Evolutionary conservation across 176 grass and related monocot genomes (phyloP).

Genomic region (Carex scoparia): DNA sequence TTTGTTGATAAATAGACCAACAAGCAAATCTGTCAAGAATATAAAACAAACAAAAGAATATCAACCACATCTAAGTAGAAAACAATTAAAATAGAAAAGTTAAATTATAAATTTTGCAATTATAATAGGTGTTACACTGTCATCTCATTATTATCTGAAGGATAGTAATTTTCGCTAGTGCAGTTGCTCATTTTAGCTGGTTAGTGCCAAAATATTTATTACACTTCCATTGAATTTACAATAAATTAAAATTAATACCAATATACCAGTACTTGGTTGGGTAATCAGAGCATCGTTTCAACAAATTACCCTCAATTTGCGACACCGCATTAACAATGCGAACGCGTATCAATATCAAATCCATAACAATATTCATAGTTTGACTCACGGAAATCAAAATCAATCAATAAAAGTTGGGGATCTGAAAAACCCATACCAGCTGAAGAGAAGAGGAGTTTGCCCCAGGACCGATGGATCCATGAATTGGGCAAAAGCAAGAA

Average conservation of each 20-base stretch:
- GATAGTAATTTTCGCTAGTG: background rate
- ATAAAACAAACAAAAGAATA: background rate
- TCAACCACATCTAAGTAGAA: conserved; percentile 3
- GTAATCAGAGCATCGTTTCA: background rate
- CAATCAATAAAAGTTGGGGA: background rate
- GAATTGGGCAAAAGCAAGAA: conserved; percentile 81
- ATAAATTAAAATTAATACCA: background rate
- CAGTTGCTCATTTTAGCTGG: background rate
- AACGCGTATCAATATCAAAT: background rate
- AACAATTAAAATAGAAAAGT: background rate
- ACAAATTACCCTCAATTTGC: background rate
- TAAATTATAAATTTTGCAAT: background rate
- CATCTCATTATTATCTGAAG: background rate
- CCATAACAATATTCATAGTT: background rate
- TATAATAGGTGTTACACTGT: background rate
- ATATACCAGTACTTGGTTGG: background rate
- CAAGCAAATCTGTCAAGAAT: conserved; percentile 68
- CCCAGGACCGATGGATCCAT: conserved; percentile 57
- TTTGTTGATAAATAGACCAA: conserved; percentile 59
- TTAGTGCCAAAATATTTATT: background rate
- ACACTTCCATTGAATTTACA: background rate
- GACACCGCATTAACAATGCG: no score
- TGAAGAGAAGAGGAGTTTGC: conserved; percentile 80
- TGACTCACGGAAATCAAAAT: background rate
- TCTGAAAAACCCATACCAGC: conserved; percentile 44